These are phyloP conservation scores for Fusarium armeniacum DNA, from an alignment of 2,329 filamentous ascomycete species.

Conservation along the genomic window DNA sequence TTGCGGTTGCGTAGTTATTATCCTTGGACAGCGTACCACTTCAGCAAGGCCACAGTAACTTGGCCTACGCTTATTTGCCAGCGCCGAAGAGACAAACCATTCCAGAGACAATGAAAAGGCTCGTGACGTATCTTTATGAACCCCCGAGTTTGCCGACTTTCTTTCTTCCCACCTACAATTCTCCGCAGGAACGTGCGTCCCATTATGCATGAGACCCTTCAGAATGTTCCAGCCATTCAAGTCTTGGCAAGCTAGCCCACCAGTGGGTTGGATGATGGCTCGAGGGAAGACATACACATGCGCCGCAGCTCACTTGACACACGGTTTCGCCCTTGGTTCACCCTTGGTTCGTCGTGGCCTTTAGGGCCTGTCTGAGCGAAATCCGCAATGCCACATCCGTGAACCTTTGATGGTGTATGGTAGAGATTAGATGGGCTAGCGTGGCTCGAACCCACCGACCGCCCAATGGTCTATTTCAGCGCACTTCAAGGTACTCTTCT, in stretches of 20 bases:
- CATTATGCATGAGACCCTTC: conserved; percentile 22
- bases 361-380: conserved; percentile 42
- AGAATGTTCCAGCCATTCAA: conserved; percentile 21
- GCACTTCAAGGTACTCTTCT: background rate
- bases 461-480: conserved; percentile 20
- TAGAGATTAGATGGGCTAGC: conserved; percentile 35
- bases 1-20: background rate
- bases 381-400: conserved; percentile 48
- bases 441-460: conserved; percentile 28
- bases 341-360: conserved; percentile 37
- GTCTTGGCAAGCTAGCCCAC: conserved; percentile 34
- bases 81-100: background rate
- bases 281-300: conserved; percentile 50
- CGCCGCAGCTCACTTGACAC: conserved; percentile 53
- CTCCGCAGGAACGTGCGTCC: conserved; percentile 26
- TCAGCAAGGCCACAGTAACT: background rate
- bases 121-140: conserved; percentile 23
- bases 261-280: conserved; percentile 39
- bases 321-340: conserved; percentile 44
- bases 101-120: conserved; percentile 7
- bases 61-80: background rate
- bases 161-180: conserved; percentile 16
- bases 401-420: conserved; percentile 40
- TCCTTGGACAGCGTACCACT: background rate
- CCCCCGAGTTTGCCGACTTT: conserved; percentile 31